phyloP scores from a whole-genome alignment of 371 early-diverging fungal species.

The Rhizopus sp. region DNA sequence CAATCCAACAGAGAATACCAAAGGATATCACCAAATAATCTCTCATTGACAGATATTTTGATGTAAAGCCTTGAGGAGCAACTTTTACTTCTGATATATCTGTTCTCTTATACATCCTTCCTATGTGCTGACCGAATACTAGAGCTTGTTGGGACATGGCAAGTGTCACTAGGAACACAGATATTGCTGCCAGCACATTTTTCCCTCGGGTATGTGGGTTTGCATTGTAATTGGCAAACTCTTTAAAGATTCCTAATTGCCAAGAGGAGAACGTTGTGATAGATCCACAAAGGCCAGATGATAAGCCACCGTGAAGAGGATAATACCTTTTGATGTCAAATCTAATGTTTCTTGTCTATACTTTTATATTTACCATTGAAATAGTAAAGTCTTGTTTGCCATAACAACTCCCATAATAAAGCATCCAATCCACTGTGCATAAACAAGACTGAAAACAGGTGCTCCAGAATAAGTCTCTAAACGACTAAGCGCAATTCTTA shows the following conservation, averaged over 20 bases:
- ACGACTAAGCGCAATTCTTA: slow-evolving; percentile 58
- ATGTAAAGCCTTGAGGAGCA: slow-evolving; percentile 26
- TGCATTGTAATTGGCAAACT: slow-evolving; percentile 50
- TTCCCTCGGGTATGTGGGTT: slow-evolving; percentile 32
- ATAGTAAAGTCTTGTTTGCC: slow-evolving; percentile 21
- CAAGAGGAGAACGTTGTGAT: slow-evolving; percentile 88
- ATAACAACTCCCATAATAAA: slow-evolving; percentile 63
- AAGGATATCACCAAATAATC: slow-evolving; percentile 28
- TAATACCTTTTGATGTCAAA: slow-evolving; percentile 38
- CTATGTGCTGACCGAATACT: slow-evolving; percentile 50
- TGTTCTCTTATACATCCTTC: slow-evolving; percentile 7
- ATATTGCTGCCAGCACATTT: slow-evolving; percentile 48
- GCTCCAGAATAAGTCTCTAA: slow-evolving; percentile 60
- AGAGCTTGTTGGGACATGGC: slow-evolving; percentile 52
- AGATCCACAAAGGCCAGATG: slow-evolving; percentile 84
- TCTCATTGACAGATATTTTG: background rate
- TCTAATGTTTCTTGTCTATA: too few species aligned
- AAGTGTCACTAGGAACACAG: slow-evolving; percentile 45
- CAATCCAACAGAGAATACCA: slow-evolving; percentile 42
- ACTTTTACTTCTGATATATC: slow-evolving; percentile 8
- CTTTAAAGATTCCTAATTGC: slow-evolving; percentile 62
- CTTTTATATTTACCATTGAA: slow-evolving; percentile 17
- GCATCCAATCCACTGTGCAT: slow-evolving; percentile 77
- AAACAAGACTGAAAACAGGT: slow-evolving; percentile 65
- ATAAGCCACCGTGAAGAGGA: slow-evolving; percentile 61